Base-by-base conservation (phyloP, 805 yeast species). In the Candida awuae region DNA sequence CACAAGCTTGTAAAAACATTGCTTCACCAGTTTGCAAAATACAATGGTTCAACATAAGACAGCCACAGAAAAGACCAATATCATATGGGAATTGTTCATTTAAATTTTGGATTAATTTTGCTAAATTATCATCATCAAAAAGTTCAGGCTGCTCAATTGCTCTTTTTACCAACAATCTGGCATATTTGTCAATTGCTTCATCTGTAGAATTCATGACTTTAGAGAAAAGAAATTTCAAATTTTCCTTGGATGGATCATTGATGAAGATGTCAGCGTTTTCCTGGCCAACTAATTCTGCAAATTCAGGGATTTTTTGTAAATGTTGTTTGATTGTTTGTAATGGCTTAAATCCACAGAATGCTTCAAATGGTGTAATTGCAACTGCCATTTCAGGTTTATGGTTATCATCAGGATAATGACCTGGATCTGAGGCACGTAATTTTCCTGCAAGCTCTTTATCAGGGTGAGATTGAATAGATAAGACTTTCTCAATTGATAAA, bases 301-400 rank as follows among this genome's bases (percentile, higher is more conserved):
- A 75, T 63, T 90, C 97, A 4, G 94, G 90, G 35, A 92, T 74
- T 12, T 73, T 72, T 42, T 69, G 56, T 53, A 92, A 70, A 46
- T 84, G 77, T 32, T 67, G 67, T 34, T 80, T 80, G 50, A 92
- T 73, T 63, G 87, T 82, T 26, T 68, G 71, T 54, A 88, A 73
- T 16, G 98, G 98, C 58, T 92, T 81, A 69, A 92, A 92, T 0
- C 98, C 98, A 64, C 98, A 92, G 65, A 92, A 90, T 0, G 97
- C 97, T 67, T 92, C 97, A 54, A 92, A 92, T 44, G 77, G 84
- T 17, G 97, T 88, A 38, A 92, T 79, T 8, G 98, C 98, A 55
- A 92, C 77, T 36, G 98, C 97, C 98, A 92, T 92, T 63, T 92
- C 98, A n/a, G 98, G 98, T 68, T 92, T 92, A 66, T 92, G 98